phyloP scores from a whole-genome alignment of 352 stramenopile genomes.

The Peronospora belbahrii region DNA sequence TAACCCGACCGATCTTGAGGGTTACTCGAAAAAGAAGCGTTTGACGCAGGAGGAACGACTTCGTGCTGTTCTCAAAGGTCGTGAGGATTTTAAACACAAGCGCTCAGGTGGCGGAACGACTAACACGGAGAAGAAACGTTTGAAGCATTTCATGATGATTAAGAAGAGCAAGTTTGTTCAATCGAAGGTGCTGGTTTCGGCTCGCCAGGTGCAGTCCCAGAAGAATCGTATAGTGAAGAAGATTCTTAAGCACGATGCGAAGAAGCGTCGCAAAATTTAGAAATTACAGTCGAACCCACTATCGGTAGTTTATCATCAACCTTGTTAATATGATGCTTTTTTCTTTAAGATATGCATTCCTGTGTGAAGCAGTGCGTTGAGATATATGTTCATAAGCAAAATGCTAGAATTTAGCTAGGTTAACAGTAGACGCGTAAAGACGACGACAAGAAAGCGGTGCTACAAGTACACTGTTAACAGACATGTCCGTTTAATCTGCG shows the following conservation, averaged over 20 bases:
- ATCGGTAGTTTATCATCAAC: not conserved
- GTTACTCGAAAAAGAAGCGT: slow-evolving; percentile 87
- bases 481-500: too few relatives aligned
- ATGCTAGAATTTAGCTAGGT: too few relatives aligned
- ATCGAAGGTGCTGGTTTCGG: slow-evolving; percentile 80
- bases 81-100: slow-evolving; percentile 90
- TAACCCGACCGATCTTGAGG: slow-evolving; percentile 68
- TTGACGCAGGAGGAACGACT: slow-evolving; percentile 82
- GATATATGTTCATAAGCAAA: not conserved
- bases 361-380: not conserved
- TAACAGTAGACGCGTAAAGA: too few relatives aligned
- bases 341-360: not conserved
- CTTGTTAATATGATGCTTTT: not conserved
- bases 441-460: not conserved
- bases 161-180: slow-evolving; percentile 91
- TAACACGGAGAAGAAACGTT: slow-evolving; percentile 95
- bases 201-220: slow-evolving; percentile 73
- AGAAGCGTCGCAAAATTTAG: slow-evolving; percentile 69
- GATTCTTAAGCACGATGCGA: slow-evolving; percentile 81
- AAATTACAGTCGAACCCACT: not conserved
- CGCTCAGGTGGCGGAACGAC: slow-evolving; percentile 91
- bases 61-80: slow-evolving; percentile 79
- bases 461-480: too few relatives aligned
- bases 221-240: slow-evolving; percentile 81
- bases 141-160: slow-evolving; percentile 98